These are phyloP conservation scores for Phylloboletellus chloephorus DNA, from an alignment of 1,284 basidiomycete genomes.

Conservation along the genomic window DNA sequence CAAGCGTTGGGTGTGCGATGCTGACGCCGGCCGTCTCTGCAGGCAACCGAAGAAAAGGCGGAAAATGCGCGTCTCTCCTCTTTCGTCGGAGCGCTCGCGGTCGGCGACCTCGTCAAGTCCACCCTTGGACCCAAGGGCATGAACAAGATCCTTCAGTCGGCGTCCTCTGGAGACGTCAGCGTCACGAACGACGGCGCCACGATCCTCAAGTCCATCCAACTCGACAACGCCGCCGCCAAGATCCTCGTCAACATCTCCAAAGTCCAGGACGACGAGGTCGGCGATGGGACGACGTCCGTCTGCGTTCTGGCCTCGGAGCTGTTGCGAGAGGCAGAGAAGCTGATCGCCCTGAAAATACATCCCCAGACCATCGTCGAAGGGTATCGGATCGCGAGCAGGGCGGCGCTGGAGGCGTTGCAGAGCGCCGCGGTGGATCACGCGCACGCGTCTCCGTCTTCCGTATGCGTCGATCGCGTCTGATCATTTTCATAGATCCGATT, in stretches of 20 bases:
- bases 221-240: conserved; percentile 98
- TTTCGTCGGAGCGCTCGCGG: conserved; percentile 94
- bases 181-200: conserved; percentile 99
- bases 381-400: conserved; percentile 86
- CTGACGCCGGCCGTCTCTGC: conserved; percentile 14
- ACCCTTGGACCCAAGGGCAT: conserved; percentile 97
- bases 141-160: conserved; percentile 95
- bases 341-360: conserved; percentile 91
- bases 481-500: conserved; percentile 53
- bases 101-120: conserved; percentile 97
- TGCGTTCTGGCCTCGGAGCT: conserved; percentile 92
- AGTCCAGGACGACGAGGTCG: conserved; percentile 98
- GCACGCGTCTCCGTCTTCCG: conserved; percentile 44
- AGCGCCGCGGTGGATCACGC: conserved; percentile 78
- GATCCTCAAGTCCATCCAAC: conserved; percentile 93
- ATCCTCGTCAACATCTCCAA: conserved; percentile 99
- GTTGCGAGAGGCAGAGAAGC: conserved; percentile 91
- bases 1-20: neutral
- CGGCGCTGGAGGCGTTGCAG: conserved; percentile 84
- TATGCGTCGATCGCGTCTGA: neutral
- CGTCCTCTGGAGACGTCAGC: conserved; percentile 86
- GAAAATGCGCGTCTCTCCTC: conserved; percentile 98
- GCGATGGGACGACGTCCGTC: conserved; percentile 95
- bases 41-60: conserved; percentile 97
- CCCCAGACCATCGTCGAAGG: conserved; percentile 99